Evolutionary conservation across 257 asterid genomes (phyloP).

Genomic region (Hygrophila difformis): DNA sequence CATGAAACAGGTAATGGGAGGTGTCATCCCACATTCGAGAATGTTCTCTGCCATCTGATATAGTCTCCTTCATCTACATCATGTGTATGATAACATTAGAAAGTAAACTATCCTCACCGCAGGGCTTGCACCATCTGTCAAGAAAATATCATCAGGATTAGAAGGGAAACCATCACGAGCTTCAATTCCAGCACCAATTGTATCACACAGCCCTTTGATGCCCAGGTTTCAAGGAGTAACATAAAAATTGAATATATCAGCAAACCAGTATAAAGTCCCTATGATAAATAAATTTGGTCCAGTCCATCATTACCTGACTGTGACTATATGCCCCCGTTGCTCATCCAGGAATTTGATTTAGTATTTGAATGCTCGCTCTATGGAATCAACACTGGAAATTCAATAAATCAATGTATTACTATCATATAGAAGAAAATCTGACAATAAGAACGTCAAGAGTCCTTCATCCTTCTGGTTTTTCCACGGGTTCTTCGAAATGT

Average conservation of each 20-base stretch:
- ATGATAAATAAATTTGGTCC: no score
- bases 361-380: conserved; percentile 89
- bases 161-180: conserved; percentile 97
- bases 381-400: conserved; percentile 78
- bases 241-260: background rate
- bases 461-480: no score
- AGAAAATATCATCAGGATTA: conserved; percentile 83
- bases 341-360: conserved; percentile 94
- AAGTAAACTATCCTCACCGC: conserved; percentile 38
- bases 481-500: no score
- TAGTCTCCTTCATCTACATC: background rate
- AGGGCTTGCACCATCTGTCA: conserved; percentile 99
- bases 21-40: background rate
- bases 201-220: conserved; percentile 82
- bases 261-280: no score
- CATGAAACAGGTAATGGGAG: conserved; percentile 31
- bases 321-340: conserved; percentile 99
- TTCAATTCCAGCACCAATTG: conserved; percentile 90
- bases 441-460: no score
- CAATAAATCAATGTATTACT: no score
- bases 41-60: background rate
- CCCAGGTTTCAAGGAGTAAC: conserved; percentile 41
- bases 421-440: no score
- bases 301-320: conserved; percentile 57
- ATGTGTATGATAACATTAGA: background rate